Evolutionary conservation across 257 asterid genomes (phyloP), one percentile per base, ranked within the genome.

Genomic region (Salvia miltiorrhiza): DNA sequence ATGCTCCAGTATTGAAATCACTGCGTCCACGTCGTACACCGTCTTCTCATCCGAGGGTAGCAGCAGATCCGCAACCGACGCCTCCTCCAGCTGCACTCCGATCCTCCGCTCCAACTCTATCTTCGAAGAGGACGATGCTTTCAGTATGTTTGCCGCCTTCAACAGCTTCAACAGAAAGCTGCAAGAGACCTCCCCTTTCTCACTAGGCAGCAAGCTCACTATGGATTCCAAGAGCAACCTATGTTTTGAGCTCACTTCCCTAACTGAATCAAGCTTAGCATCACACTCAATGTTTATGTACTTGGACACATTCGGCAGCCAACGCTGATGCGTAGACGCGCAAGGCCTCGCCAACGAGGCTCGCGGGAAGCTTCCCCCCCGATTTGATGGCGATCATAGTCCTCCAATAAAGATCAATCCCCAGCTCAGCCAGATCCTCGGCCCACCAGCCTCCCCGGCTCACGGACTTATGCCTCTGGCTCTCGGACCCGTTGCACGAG

Each of bases 381-480:
- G 97, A 90, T 79, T 88, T 89, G 13, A 92, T 70, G 19, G 88
- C 93, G 16, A 92, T 82, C 96, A 90, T 85, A 1, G 90, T 77
- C 78, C 98, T 82, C 97, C 97, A 92, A n/a, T 92, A 92, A 19
- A 90, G 85, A 72, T 90, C 98, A 23, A 90, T 82, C 47, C 90
- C 88, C 69, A 92, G 43, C 47, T 92, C 96, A 0, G 98, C 95
- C 39, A 92, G 48, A 45, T 92, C 98, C 28, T 89, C 96, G 16
- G 85, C 98, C 98, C 98, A 90, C 98, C 96, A 89, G 3, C 89
- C 89, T 2, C 89, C 90, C 55, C 80, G 83, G 3, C 72, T 50
- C 1, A 45, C 16, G 13, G 83, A 69, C 54, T 71, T 23, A 61
- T 75, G 79, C 71, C 86, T 73, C 6, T 45, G 81, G 73, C 78